Evolutionary conservation across 2,329 filamentous ascomycete species (phyloP), one percentile per base, ranked within the genome.

Genomic region (Aspergillus felis): DNA sequence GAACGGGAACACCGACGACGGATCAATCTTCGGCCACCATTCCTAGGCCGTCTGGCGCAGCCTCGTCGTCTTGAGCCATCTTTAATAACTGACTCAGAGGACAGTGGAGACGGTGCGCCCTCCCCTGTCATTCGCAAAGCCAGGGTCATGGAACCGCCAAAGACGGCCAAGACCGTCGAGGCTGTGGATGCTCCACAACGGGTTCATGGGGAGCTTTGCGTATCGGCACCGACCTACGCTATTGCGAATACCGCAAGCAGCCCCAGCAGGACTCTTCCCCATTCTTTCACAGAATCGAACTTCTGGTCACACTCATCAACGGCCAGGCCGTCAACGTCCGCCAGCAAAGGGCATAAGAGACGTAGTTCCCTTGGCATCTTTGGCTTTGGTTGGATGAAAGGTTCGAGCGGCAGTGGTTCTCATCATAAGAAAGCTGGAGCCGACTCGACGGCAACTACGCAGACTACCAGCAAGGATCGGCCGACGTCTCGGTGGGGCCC

Each of bases 301-400:
- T 42, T 64, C 12, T 51, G 61, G 24, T 60, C 66, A 12, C 58
- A 61, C 22, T 64, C 61, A 20, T 54, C 62, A 2, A 55, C 63
- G 8, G 56, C 53, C 27, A 63, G 66, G 24, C 68, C 67, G 2
- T 59, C 60, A 8, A 69, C 70, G 35, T 69, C 72, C 2, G 65
- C 70, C 42, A 66, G 64, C 52, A 63, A 61, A 24, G 72, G 73
- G 9, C 68, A 73, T 55, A 74, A 74, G 55, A 67, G 74, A 24
- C 74, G 71, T 47, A 71, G 71, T 55, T 76, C 74, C 2, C 60
- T 73, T 5, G 66, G 71, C 1, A 67, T 77, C 27, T 69, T 76
- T 42, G 68, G 71, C 28, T 69, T 76, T 42, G 68, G 71, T n/a
- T 77, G 74, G 74, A 73, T 77, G 64, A 76, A 76, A 59, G 65